phyloP scores from a whole-genome alignment of 257 asterid genomes.

The Echites panduratus region DNA sequence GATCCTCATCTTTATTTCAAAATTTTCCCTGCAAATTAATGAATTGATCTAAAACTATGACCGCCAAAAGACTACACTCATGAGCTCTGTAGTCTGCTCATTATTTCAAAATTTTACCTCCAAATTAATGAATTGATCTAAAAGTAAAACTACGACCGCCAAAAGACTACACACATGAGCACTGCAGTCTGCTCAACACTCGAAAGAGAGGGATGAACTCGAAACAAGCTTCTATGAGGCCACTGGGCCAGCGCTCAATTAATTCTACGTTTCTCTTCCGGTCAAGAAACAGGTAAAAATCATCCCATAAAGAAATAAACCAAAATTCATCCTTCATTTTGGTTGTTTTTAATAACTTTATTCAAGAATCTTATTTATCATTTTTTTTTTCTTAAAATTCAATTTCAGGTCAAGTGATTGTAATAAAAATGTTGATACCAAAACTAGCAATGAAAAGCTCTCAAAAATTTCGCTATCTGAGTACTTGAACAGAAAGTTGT shows the following conservation, averaged over 20 bases:
- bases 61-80: too few species aligned
- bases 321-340: not conserved
- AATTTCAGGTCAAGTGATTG: conserved; percentile 29
- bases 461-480: conserved; percentile 55
- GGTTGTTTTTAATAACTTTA: not conserved
- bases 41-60: too few species aligned
- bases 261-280: conserved; percentile 47
- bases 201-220: conserved; percentile 28
- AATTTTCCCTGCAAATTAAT: too few species aligned
- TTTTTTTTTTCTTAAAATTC: not conserved
- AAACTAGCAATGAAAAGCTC: conserved; percentile 29
- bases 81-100: too few species aligned
- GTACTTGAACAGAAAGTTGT: conserved; percentile 56
- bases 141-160: not conserved
- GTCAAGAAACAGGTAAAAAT: conserved; percentile 38
- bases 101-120: conserved; percentile 6
- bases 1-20: too few species aligned
- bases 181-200: not conserved
- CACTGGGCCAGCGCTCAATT: conserved; percentile 67
- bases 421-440: conserved; percentile 25
- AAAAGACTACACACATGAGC: not conserved
- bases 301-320: not conserved
- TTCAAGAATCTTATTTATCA: not conserved
- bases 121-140: not conserved
- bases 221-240: conserved; percentile 33